A percentile compares a stretch with the other conserved stretches of the same genome.
phyloP scores from a whole-genome alignment of 805 yeast genomes.

The Danielia oregonensis region DNA sequence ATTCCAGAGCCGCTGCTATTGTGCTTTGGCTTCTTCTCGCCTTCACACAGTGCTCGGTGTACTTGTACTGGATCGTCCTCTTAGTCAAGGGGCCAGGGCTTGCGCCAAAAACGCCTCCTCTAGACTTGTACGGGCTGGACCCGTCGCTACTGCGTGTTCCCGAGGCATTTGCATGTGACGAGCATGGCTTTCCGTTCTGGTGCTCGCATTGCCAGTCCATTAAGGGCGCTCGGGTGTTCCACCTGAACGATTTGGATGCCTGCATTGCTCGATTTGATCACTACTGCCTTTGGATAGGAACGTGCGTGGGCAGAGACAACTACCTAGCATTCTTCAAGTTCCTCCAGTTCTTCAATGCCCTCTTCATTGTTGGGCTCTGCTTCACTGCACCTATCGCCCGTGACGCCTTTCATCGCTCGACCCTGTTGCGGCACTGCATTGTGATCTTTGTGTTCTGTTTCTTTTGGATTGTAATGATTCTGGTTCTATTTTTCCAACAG shows the following conservation, averaged over 20 bases:
- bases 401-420: slow-evolving; percentile 18
- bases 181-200: slow-evolving; percentile 72
- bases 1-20: slow-evolving; percentile 10
- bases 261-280: slow-evolving; percentile 84
- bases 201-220: slow-evolving; percentile 64
- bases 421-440: slow-evolving; percentile 43
- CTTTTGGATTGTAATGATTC: slow-evolving; percentile 43
- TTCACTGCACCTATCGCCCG: slow-evolving; percentile 23
- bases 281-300: slow-evolving; percentile 75
- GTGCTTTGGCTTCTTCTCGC: slow-evolving; percentile 13
- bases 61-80: slow-evolving; percentile 43
- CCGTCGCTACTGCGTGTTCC: slow-evolving; percentile 44
- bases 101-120: slow-evolving; percentile 34
- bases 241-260: slow-evolving; percentile 48
- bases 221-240: slow-evolving; percentile 68
- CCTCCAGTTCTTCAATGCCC: slow-evolving; percentile 31
- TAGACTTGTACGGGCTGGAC: slow-evolving; percentile 21
- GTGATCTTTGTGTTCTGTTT: slow-evolving; percentile 43
- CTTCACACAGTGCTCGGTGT: slow-evolving; percentile 4
- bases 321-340: slow-evolving; percentile 57
- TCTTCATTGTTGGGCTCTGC: slow-evolving; percentile 28
- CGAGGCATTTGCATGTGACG: slow-evolving; percentile 60
- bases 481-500: slow-evolving; percentile 42
- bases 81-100: slow-evolving; percentile 57
- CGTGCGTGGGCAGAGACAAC: slow-evolving; percentile 66